Conservation (phyloP, 257 asterid genomes). For the Solanum lycopersicoides region DNA sequence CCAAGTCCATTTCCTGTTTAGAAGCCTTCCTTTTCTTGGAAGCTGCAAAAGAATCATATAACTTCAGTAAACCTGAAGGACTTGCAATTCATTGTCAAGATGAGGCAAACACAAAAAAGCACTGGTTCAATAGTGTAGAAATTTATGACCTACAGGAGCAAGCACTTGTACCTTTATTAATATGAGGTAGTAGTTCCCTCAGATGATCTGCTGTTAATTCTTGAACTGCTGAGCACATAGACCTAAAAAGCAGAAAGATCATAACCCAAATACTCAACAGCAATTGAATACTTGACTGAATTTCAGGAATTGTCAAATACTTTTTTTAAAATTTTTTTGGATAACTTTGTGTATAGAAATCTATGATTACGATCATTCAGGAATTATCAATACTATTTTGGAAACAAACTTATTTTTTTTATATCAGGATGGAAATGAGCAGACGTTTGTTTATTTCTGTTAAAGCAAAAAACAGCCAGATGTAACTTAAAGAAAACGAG, state of each 20-base stretch:
- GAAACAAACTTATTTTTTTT: not conserved
- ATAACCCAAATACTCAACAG: not conserved
- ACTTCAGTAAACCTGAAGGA: not conserved
- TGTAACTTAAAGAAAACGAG: not conserved
- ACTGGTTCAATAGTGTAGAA: not conserved
- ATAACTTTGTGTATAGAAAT: too few relatives aligned
- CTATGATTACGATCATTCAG: not conserved
- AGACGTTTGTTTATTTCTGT: not conserved
- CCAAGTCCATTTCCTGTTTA: conserved; percentile 24
- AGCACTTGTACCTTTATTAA: conserved; percentile 29
- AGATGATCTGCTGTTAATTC: conserved; percentile 55
- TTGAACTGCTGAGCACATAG: conserved; percentile 59
- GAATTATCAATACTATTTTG: not conserved
- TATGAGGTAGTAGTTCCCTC: conserved; percentile 36
- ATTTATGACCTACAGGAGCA: not conserved
- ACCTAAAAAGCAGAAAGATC: conserved; percentile 30
- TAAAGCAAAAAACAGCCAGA: not conserved
- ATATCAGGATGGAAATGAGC: not conserved
- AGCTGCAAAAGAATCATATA: conserved; percentile 29
- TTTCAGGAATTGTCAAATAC: not conserved
- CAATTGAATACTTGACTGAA: not conserved
- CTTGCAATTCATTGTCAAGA: not conserved
- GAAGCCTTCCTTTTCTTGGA: conserved; percentile 25
- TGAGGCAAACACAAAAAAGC: not conserved
- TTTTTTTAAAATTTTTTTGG: too few relatives aligned